Conservation (phyloP, 345 rosid genomes). For the Sisymbrium irio region DNA sequence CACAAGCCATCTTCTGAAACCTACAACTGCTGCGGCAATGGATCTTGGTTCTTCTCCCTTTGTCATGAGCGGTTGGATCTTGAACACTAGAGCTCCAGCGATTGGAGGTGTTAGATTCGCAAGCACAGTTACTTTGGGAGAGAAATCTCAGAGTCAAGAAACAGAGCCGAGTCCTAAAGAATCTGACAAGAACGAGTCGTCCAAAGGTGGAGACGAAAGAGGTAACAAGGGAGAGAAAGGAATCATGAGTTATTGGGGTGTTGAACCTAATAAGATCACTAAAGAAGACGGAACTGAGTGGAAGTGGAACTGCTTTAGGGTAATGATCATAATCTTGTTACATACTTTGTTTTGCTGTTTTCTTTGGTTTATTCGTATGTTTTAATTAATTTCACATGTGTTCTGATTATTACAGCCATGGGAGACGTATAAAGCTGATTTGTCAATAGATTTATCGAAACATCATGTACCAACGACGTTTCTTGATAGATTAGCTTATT, state of each 20-base stretch:
- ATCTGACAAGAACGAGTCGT: background rate
- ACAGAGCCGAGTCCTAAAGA: constrained; percentile 4
- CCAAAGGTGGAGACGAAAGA: constrained; percentile 10
- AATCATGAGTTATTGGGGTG: constrained; percentile 56
- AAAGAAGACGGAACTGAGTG: constrained; percentile 60
- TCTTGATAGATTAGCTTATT: constrained; percentile 55
- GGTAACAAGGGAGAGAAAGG: constrained; percentile 34
- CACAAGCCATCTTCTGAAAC: constrained; percentile 12
- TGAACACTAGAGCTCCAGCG: constrained; percentile 13
- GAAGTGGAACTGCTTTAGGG: constrained; percentile 67
- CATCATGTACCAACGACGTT: constrained; percentile 56
- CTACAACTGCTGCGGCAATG: background rate
- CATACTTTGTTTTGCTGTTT: background rate
- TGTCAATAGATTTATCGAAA: constrained; percentile 63
- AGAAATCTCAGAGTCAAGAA: background rate
- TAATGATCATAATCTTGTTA: constrained; percentile 3
- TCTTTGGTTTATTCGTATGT: background rate
- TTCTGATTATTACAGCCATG: constrained; percentile 15
- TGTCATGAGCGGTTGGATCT: constrained; percentile 3
- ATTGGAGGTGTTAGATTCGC: constrained; percentile 25
- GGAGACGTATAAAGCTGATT: constrained; percentile 58
- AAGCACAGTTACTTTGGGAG: constrained; percentile 29
- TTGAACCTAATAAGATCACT: constrained; percentile 39
- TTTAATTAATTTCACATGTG: background rate
- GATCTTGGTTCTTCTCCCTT: background rate